phyloP scores from a whole-genome alignment of 139 green algal species.

The Mesotaenium endlicherianum region DNA sequence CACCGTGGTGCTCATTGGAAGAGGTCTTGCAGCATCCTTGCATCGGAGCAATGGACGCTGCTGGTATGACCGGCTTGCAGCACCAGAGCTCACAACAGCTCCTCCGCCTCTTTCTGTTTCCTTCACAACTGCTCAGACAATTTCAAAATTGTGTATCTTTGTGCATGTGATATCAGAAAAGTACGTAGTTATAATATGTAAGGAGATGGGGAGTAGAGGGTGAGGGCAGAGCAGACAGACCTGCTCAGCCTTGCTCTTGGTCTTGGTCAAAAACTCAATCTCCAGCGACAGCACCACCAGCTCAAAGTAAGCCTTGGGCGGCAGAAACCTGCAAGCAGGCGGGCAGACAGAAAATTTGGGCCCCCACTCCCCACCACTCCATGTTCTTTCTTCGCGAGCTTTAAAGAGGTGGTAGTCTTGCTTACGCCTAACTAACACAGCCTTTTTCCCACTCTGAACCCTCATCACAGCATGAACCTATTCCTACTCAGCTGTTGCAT shows the following conservation, averaged over 20 bases:
- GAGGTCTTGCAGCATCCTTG: no score
- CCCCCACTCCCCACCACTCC: not conserved
- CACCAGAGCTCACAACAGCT: no score
- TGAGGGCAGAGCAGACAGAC: no score
- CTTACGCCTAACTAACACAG: not conserved
- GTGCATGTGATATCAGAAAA: no score
- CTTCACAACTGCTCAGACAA: no score
- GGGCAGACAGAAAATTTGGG: not conserved
- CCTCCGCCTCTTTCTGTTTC: no score
- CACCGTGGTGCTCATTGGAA: no score
- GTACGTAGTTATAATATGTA: no score
- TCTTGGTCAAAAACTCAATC: constrained; percentile 65
- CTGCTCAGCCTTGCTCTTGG: constrained; percentile 7
- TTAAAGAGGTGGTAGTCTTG: not conserved
- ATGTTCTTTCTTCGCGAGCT: not conserved
- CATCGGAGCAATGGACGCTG: no score
- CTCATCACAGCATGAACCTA: not conserved
- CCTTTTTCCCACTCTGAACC: not conserved
- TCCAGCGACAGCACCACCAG: constrained; percentile 70
- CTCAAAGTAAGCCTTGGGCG: constrained; percentile 49
- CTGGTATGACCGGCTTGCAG: no score
- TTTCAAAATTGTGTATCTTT: no score
- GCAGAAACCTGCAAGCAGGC: constrained; percentile 10
- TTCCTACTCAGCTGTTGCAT: not conserved
- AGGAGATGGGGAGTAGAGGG: not conserved